Base-by-base conservation (phyloP, 495 filamentous ascomycete species). In the Penicillium fimorum region DNA sequence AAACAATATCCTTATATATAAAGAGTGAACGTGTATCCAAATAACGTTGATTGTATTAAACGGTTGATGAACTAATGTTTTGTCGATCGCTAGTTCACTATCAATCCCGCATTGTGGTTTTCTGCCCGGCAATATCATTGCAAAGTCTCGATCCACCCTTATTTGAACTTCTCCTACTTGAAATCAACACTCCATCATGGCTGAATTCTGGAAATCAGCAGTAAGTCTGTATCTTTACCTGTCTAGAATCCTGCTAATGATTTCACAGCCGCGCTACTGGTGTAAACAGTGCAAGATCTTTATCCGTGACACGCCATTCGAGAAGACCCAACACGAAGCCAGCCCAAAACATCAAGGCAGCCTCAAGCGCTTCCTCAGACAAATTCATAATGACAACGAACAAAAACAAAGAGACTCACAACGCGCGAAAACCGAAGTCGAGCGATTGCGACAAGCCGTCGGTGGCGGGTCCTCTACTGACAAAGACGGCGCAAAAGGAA, bases 151-250 rank as follows among this genome's bases (percentile, higher is more conserved):
- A 37, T 37, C 35, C 2, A n/a, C 15, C 15, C 2, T 32, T 17
- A 17, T 18, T 32, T 5, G 4, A 15, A 37, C 15, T 2, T 48
- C 1, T 37, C 1, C 30, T 17, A 17, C 10, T 20, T 5, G 4
- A 15, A 29, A 24, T 10, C 35, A 53, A 40, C 49, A 43, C 30
- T 11, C 33, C 27, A 52, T 30, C 43, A 98, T 98, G 94, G 86
- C 94, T 1, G 95, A 97, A 83, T 93, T 96, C 73, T 98, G 94
- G 94, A 97, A 97, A 74, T 97, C 94, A 22, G 94, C 92, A n/a
- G 84, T 84, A 68, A 67, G 81, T 71, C 6, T 29, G 47, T 4
- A 32, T 35, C 1, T 9, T 2, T 7, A 5, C 5, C 4, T 33
- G 18, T 4, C 2, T 27, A 24, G 8, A 47, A 33, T 3, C 24